Evolutionary conservation across 306 rosid genomes (phyloP).

Genomic region (Cucumis hystrix): DNA sequence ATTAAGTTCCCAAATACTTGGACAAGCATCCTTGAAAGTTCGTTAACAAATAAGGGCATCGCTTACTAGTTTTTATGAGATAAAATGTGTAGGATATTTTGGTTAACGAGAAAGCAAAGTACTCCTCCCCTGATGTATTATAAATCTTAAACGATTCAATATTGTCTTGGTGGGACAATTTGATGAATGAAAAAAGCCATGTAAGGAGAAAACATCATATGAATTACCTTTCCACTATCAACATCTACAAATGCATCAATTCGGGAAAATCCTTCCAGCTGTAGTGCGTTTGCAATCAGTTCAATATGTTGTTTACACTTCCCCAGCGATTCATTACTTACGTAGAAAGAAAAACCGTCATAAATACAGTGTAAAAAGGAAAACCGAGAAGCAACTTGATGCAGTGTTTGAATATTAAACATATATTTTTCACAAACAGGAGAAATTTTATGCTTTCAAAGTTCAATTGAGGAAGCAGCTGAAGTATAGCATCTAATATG

Average conservation of each 20-base stretch:
- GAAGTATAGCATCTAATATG: not conserved
- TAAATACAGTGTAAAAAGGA: not conserved
- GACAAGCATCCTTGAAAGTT: not conserved
- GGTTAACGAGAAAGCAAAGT: not conserved
- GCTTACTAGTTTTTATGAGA: not conserved
- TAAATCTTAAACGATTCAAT: not conserved
- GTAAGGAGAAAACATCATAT: not conserved
- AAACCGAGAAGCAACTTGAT: not conserved
- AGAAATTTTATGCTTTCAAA: not conserved
- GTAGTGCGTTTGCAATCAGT: slow-evolving; percentile 66
- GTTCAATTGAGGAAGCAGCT: not conserved
- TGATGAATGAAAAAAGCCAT: not conserved
- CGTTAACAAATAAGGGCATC: not conserved
- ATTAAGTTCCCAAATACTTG: not conserved
- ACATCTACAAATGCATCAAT: slow-evolving; percentile 87
- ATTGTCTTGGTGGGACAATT: not conserved
- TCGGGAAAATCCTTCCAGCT: slow-evolving; percentile 86
- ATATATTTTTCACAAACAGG: not conserved
- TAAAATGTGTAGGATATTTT: not conserved
- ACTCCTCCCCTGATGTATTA: not conserved
- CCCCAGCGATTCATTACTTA: slow-evolving; percentile 52
- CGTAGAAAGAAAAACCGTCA: not conserved
- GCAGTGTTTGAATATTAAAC: not conserved
- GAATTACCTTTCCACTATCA: slow-evolving; percentile 72
- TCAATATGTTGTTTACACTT: slow-evolving; percentile 58